phyloP scores from a whole-genome alignment of 176 grass and related monocot species.

The Avena sativa region DNA sequence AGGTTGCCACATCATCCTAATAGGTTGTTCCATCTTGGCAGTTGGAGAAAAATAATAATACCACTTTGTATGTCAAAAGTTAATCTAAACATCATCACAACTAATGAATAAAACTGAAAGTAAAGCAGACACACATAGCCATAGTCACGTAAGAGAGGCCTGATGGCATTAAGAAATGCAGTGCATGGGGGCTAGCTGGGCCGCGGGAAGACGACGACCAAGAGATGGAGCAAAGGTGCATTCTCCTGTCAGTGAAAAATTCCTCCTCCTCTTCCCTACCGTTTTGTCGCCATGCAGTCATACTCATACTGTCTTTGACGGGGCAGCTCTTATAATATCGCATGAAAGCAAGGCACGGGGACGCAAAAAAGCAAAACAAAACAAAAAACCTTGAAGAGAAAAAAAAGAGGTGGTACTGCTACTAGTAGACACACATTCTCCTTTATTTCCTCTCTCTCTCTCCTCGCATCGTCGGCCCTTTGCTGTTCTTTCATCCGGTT shows the following conservation, averaged over 20 bases:
- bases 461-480: slow-evolving; percentile 1
- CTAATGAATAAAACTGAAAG: not conserved
- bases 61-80: not conserved
- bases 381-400: slow-evolving; percentile 33
- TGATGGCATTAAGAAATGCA: not conserved
- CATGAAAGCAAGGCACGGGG: slow-evolving; percentile 34
- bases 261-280: slow-evolving; percentile 23
- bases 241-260: slow-evolving; percentile 67
- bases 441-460: slow-evolving; percentile 20
- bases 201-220: slow-evolving; percentile 41
- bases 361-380: slow-evolving; percentile 50
- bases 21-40: not conserved
- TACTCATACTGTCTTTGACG: slow-evolving; percentile 56
- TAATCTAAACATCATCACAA: not conserved
- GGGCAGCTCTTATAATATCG: slow-evolving; percentile 37
- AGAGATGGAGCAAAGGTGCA: slow-evolving; percentile 36
- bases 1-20: not conserved
- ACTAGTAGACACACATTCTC: slow-evolving; percentile 17
- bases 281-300: slow-evolving; percentile 56
- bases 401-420: not conserved
- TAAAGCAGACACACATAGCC: not conserved
- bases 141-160: not conserved
- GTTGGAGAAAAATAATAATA: not conserved
- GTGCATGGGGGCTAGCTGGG: slow-evolving; percentile 30
- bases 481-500: slow-evolving; percentile 35